phyloP scores from a whole-genome alignment of 345 rosid genomes.

The Euphorbia pulcherrima region DNA sequence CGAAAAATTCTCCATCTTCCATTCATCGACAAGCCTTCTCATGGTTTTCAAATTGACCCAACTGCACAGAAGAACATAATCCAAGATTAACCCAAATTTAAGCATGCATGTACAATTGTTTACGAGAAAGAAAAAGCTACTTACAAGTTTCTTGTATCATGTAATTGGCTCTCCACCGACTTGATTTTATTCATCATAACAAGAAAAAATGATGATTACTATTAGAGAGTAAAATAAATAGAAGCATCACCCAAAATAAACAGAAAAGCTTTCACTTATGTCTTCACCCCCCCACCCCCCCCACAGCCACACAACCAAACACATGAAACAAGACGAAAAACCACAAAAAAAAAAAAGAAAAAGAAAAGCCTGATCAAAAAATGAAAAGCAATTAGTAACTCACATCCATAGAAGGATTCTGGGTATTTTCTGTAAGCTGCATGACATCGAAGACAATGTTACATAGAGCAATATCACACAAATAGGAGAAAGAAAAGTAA shows the following conservation, averaged over 20 bases:
- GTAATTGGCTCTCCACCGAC: slow-evolving; percentile 37
- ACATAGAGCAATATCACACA: slow-evolving; percentile 6
- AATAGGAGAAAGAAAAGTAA: slow-evolving; percentile 8
- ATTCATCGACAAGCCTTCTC: slow-evolving; percentile 40
- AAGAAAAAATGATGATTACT: slow-evolving; percentile 8
- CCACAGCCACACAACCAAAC: background rate
- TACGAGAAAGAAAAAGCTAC: slow-evolving; percentile 21
- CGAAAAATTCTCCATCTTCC: slow-evolving; percentile 27
- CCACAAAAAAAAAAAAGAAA: background rate
- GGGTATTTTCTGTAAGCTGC: slow-evolving; percentile 42
- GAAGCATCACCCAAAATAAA: background rate
- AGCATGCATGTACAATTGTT: background rate
- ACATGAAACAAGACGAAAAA: background rate
- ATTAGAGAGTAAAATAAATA: slow-evolving; percentile 7
- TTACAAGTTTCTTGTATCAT: slow-evolving; percentile 49
- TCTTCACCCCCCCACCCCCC: background rate
- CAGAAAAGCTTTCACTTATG: background rate
- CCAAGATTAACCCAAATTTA: slow-evolving; percentile 7
- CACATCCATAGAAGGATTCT: slow-evolving; percentile 32
- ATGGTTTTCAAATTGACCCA: slow-evolving; percentile 53
- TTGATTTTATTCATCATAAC: slow-evolving; percentile 24
- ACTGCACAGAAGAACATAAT: slow-evolving; percentile 30
- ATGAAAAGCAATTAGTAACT: slow-evolving; percentile 18
- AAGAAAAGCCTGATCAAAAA: background rate
- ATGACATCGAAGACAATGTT: slow-evolving; percentile 20